phyloP scores from a whole-genome alignment of 257 asterid genomes.

The Ligustrum vulgare region DNA sequence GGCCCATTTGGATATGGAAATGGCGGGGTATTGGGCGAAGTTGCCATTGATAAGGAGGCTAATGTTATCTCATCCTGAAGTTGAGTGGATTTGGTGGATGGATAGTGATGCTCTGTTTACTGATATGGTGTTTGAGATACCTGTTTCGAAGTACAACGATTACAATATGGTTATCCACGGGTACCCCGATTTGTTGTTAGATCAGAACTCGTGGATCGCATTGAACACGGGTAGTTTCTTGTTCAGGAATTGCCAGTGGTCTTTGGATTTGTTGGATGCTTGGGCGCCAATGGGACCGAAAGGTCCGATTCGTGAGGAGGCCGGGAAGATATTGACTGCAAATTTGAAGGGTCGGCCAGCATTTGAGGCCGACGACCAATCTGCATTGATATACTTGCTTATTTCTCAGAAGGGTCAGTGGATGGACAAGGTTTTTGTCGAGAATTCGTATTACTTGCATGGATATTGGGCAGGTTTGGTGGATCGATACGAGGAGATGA shows the following conservation, averaged over 20 bases:
- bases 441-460: constrained; percentile 77
- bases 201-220: constrained; percentile 89
- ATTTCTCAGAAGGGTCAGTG: constrained; percentile 58
- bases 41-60: constrained; percentile 75
- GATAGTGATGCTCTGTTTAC: constrained; percentile 93
- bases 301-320: constrained; percentile 82
- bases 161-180: constrained; percentile 83
- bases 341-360: constrained; percentile 86
- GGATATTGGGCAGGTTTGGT: constrained; percentile 97
- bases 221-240: constrained; percentile 88
- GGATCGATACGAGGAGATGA: constrained; percentile 89
- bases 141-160: constrained; percentile 57
- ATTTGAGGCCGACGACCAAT: constrained; percentile 95
- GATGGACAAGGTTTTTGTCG: constrained; percentile 81
- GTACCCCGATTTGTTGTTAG: constrained; percentile 65
- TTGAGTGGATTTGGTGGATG: constrained; percentile 99
- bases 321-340: constrained; percentile 82
- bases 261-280: constrained; percentile 86
- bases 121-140: constrained; percentile 79
- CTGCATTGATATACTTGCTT: constrained; percentile 81
- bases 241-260: constrained; percentile 87
- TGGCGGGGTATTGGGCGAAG: constrained; percentile 91
- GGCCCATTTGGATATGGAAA: constrained; percentile 87
- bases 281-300: constrained; percentile 98
- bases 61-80: constrained; percentile 94